Evolutionary conservation across 2,329 filamentous ascomycete genomes (phyloP).

Genomic region (Metarhizium sp.): DNA sequence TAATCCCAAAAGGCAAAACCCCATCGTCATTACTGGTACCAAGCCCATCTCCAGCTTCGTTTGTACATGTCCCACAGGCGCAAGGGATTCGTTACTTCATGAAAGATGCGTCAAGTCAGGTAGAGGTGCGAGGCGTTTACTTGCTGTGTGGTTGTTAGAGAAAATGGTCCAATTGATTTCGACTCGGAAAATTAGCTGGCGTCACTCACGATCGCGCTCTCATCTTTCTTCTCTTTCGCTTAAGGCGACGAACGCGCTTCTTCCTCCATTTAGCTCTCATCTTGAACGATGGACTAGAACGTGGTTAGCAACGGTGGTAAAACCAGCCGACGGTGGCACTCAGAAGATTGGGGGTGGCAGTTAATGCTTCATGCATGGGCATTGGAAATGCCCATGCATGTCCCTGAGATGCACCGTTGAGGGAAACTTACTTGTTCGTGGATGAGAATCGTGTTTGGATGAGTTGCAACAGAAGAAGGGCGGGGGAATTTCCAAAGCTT

Average conservation of each 20-base stretch:
- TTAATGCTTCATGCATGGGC: background rate
- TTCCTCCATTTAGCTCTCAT: constrained; percentile 99
- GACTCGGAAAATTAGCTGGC: background rate
- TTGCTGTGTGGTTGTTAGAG: constrained; percentile 42
- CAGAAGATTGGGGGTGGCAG: background rate
- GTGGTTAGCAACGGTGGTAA: background rate
- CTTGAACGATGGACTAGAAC: constrained; percentile 35
- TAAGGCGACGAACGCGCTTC: constrained; percentile 98
- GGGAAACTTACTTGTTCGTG: constrained; percentile 28
- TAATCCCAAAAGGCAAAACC: constrained; percentile 15
- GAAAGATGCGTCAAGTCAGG: constrained; percentile 42
- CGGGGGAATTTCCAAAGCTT: constrained; percentile 19
- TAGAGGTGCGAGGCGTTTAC: constrained; percentile 55
- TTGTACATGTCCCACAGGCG: constrained; percentile 16
- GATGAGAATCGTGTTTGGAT: constrained; percentile 38
- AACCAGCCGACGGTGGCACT: background rate
- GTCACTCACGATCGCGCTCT: constrained; percentile 85
- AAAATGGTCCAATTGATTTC: constrained; percentile 5
- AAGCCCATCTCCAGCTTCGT: constrained; percentile 12
- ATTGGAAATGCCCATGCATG: background rate
- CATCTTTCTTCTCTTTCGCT: constrained; percentile 99
- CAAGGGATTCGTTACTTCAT: constrained; percentile 27
- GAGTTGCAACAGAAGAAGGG: constrained; percentile 22
- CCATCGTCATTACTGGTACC: constrained; percentile 4
- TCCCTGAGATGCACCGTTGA: background rate